Base-by-base conservation (phyloP, 495 filamentous ascomycete species). In the Bathelium albidoporum region DNA sequence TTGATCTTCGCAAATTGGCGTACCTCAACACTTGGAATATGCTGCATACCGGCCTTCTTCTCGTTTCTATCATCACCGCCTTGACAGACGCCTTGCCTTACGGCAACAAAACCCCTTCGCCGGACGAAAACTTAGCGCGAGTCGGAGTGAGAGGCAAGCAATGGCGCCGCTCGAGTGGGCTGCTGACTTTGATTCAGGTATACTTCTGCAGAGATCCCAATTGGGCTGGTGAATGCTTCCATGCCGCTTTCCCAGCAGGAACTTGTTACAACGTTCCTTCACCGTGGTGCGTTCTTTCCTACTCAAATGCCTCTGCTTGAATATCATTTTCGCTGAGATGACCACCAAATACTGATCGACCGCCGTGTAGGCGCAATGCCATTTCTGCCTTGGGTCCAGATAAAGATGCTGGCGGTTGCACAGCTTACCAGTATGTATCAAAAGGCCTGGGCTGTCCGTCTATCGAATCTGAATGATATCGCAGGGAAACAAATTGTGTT, bases 311-410 rank as follows among this genome's bases (percentile, higher is more conserved):
- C 0, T n/a, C n/a, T n/a, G n/a, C 20, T 20, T 1, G 9, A 11
- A 7, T 29, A n/a, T 29, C 16, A 10, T 55, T 11, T 55, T 2
- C 16, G 0, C 7, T 1, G 5, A 24, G 11, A 55, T 2, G 29
- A 3, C 20, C 29, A 0, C 20, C 22, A 7, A 20, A 49, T 28
- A 16, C 49, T 55, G 24, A 55, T 16, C 7, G 16, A 9, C 0
- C 16, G 2, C 24, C 1, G 5, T 29, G 24, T 20, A 55, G 49
- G 49, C 7, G 49, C 5, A 29, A 55, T 24, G 5, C 24, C 10
- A 55, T 55, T 55, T 55, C 49, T 29, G 26, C 49, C 29, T 16
- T 55, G 22, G 49, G 49, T 26, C 49, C 49, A 55, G 49, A 55
- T 29, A 12, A 26, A 29, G 49, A 26, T 55, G 49, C 49, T 3